Evolutionary conservation across 169 alveolate genomes (phyloP).

Genomic region (Plasmodium vivax): DNA sequence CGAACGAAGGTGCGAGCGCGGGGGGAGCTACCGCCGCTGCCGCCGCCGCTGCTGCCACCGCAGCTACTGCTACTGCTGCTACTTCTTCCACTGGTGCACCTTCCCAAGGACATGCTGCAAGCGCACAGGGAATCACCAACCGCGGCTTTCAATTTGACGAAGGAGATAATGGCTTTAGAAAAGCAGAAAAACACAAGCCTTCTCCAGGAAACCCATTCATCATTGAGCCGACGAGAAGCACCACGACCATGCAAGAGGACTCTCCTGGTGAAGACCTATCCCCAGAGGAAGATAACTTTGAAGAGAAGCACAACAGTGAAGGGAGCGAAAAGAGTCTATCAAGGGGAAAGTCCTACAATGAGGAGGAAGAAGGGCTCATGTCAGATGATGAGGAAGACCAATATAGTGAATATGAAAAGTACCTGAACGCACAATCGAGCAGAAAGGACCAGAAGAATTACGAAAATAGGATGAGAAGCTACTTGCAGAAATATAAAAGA

Average conservation of each 20-base stretch:
- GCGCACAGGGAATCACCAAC: background rate
- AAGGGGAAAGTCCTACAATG: background rate
- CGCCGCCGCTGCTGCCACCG: background rate
- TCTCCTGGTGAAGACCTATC: background rate
- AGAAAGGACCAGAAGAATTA: background rate
- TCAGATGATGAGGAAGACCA: background rate
- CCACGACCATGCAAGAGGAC: background rate
- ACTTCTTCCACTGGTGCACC: background rate
- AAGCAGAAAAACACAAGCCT: background rate
- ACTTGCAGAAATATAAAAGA: background rate
- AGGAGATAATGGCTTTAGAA: background rate
- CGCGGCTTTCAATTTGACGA: background rate
- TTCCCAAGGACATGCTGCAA: background rate
- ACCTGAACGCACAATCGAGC: background rate
- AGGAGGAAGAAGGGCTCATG: background rate
- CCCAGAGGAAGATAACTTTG: background rate
- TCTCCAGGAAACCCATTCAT: background rate
- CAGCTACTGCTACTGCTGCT: background rate
- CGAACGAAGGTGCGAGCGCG: background rate
- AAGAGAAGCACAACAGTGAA: background rate
- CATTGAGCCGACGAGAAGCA: background rate
- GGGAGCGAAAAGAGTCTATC: background rate
- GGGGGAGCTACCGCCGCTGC: background rate
- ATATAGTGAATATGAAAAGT: background rate
- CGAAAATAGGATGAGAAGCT: background rate